A percentile compares a stretch with the other conserved stretches of the same genome.
These are phyloP conservation scores for Phytophthora podocarpi DNA, from an alignment of 352 stramenopile species.

Conservation along the genomic window DNA sequence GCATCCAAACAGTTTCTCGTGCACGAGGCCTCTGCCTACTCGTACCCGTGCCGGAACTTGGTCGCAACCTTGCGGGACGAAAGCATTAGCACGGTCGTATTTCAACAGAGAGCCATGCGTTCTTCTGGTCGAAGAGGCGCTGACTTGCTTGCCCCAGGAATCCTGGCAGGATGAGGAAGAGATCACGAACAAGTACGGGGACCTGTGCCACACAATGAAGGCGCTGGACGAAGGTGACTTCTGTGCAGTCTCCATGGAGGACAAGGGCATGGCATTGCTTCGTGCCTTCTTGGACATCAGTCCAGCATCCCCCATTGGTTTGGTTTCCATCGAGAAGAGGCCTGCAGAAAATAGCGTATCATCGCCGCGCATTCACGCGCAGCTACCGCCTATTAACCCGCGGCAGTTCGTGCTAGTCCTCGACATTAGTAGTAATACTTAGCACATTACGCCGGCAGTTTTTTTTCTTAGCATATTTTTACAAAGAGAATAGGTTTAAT, in stretches of 20 bases:
- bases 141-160: slow-evolving; percentile 41
- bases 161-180: slow-evolving; percentile 30
- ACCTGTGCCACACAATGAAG: slow-evolving; percentile 24
- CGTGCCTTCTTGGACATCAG: too few relatives aligned
- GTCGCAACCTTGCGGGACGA: slow-evolving; percentile 34
- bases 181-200: slow-evolving; percentile 31
- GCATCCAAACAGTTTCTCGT: slow-evolving; percentile 28
- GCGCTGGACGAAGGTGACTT: slow-evolving; percentile 35
- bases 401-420: slow-evolving; percentile 47
- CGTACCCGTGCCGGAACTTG: slow-evolving; percentile 38
- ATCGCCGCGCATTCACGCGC: slow-evolving; percentile 28
- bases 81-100: slow-evolving; percentile 26
- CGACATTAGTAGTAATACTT: too few relatives aligned
- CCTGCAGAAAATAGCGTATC: too few relatives aligned
- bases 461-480: too few relatives aligned
- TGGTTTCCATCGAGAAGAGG: slow-evolving; percentile 20
- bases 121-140: slow-evolving; percentile 44
- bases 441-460: too few relatives aligned
- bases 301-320: slow-evolving; percentile 25
- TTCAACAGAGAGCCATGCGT: slow-evolving; percentile 35
- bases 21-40: slow-evolving; percentile 40
- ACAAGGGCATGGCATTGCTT: slow-evolving; percentile 34
- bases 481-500: too few relatives aligned
- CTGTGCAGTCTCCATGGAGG: slow-evolving; percentile 33
- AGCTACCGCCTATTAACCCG: slow-evolving; percentile 35